These are phyloP conservation scores for Macrolepiota dolichaula DNA, from an alignment of 768 basidiomycete genomes.

Conservation along the genomic window DNA sequence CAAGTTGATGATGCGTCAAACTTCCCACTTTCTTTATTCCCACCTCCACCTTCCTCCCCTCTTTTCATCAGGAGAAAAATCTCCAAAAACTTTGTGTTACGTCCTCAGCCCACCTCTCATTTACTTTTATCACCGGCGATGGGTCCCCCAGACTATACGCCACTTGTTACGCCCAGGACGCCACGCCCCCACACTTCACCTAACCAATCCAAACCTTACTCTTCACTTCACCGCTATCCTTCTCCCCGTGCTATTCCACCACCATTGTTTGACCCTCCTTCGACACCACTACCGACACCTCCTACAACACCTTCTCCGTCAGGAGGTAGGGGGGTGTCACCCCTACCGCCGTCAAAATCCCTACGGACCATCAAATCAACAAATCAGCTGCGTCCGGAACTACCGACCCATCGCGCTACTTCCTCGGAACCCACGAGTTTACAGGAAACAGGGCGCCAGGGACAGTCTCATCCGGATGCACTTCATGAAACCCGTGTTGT, in stretches of 20 bases:
- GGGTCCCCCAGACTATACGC: conserved; percentile 39
- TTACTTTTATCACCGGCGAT: conserved; percentile 30
- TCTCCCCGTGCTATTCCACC: conserved; percentile 24
- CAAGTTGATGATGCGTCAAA: conserved; percentile 10
- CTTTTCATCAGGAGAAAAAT: conserved; percentile 32
- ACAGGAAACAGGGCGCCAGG: background rate
- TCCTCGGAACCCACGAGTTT: conserved; percentile 11
- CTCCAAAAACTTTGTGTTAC: conserved; percentile 37
- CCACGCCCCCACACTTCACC: conserved; percentile 15
- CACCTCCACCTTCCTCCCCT: conserved; percentile 40
- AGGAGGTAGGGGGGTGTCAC: conserved; percentile 2
- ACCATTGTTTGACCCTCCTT: conserved; percentile 31
- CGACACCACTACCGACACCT: conserved; percentile 32
- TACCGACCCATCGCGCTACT: conserved; percentile 11
- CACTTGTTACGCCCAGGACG: conserved; percentile 39
- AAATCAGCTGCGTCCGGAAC: background rate
- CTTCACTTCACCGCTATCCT: conserved; percentile 18
- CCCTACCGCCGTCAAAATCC: conserved; percentile 16
- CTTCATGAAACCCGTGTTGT: background rate
- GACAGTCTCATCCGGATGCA: background rate
- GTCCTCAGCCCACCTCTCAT: conserved; percentile 16
- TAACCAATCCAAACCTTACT: conserved; percentile 2
- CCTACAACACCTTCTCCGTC: conserved; percentile 18
- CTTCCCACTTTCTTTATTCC: conserved; percentile 31
- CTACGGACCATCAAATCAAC: conserved; percentile 8